Evolutionary conservation across 371 early-diverging fungal species (phyloP), one percentile per base, ranked within the genome.

Genomic region (Catenaria anguillulae): DNA sequence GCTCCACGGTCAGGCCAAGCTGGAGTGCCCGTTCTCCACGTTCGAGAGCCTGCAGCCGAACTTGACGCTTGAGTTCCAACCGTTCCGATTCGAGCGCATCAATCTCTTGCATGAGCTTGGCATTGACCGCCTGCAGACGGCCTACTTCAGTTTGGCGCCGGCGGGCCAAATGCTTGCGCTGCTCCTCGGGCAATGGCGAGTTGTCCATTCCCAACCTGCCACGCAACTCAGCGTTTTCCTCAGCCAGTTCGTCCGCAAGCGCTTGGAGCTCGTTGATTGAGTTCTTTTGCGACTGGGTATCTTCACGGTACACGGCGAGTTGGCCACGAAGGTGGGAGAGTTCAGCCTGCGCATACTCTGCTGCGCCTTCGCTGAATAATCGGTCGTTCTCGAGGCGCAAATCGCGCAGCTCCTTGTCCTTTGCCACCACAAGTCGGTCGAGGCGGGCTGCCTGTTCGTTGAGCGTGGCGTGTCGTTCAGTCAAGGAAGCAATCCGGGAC

Each of bases 11-110:
- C 46, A 78, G 46, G 1, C 79, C 79, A 21, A 75, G 61, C 26
- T 66, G 65, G 29, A 72, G 67, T 6, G 74, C 79, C 19, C 71
- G 63, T 58, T 71, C 73, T 1, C 75, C 77, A 8, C 68, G 62
- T 48, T 71, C 73, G n/a, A 78, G 46, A 1, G 77, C 79, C 36
- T 68, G 68, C 21, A 72, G 33, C 15, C 79, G 63, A 31, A 76
- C 60, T 24, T 62, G 31, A 1, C 65, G 46, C 66, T 78, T 78
- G 26, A 77, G 60, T 45, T 67, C 62, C 12, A 78, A 24, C 33
- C 79, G 60, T 65, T 78, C 79, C 26, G 74, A 69, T 60, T 78
- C 79, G 45, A 78, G 62, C 33, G 46, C 17, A 23, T 77, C 73
- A 31, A 78, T 66, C 63, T 78, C 79, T n/a, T 64, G 55, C 33